Evolutionary conservation across 495 filamentous ascomycete species (phyloP), one percentile per base, ranked within the genome.

Genomic region (Chaetomium cochliodes): DNA sequence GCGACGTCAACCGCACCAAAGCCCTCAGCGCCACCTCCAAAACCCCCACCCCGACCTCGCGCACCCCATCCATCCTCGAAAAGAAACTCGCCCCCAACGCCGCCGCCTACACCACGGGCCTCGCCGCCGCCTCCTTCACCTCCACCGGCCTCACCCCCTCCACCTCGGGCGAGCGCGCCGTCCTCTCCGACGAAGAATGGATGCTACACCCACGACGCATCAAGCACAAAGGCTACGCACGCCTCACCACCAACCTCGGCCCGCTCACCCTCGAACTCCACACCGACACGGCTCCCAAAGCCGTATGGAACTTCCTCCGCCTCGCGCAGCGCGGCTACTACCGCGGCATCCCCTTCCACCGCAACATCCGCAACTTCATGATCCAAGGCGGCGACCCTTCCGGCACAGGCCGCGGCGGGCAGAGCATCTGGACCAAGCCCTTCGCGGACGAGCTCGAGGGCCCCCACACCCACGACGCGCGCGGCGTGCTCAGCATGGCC

Each of bases 361-460:
- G 94, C 57, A 96, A 92, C 73, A 97, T 99, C 70, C 84, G 85
- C 28, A 92, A 90, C 65, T 99, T 99, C 76, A 99, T 99, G 94
- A 90, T 98, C 63, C 94, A 99, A 73, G 96, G 96, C 60, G 94
- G 94, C 64, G 94, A 98, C 72, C 94, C 94, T 0, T 90, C 90
- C 0, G 93, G 92, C 0, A 96, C 92, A 1, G 94, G 94, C 11
- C 82, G 89, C 44, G 93, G 93, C n/a, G 94, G 94, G 0, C 79
- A 84, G 47, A 92, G 88, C 70, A 83, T 93, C 62, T 98, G 94
- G 94, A 89, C 89, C 51, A 92, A 92, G 76, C 88, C 88, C 64
- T 98, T 98, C 72, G 80, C 88, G 33, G 94, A 98, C 74, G 96
- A 98, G 71, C 88, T 97, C 59, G 92, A 97, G 28, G 92, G 93